Conservation (phyloP, 306 rosid genomes). For the Pyrus pyrifolia region DNA sequence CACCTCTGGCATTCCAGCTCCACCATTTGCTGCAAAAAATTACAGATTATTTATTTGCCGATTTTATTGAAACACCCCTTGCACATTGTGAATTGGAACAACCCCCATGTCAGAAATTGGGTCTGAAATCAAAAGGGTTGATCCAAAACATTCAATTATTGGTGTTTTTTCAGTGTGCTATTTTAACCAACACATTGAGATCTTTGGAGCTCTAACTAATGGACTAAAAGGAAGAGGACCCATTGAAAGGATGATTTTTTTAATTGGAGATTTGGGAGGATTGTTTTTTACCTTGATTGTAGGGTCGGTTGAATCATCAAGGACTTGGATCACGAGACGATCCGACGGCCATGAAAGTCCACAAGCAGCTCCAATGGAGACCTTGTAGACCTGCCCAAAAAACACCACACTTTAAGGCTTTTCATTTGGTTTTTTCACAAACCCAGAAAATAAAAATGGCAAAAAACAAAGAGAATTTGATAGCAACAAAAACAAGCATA, state of each 20-base stretch:
- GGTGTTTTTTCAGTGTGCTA: neutral
- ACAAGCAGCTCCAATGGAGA: constrained; percentile 98
- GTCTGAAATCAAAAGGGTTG: neutral
- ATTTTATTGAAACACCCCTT: neutral
- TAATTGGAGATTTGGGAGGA: neutral
- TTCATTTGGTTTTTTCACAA: neutral
- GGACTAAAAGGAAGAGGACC: neutral
- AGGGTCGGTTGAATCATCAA: constrained; percentile 94
- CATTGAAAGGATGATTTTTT: neutral
- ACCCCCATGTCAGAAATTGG: constrained; percentile 12
- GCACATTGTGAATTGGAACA: neutral
- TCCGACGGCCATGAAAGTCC: constrained; percentile 95
- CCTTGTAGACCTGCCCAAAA: constrained; percentile 68
- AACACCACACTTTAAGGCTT: constrained; percentile 4
- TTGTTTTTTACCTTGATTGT: constrained; percentile 51
- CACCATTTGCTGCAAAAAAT: constrained; percentile 74
- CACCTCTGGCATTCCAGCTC: constrained; percentile 90
- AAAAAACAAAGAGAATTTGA: neutral
- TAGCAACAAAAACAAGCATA: neutral
- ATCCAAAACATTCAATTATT: neutral
- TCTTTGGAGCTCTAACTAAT: neutral
- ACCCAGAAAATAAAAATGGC: neutral
- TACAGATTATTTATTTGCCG: neutral
- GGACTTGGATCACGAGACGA: constrained; percentile 95
- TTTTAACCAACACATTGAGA: neutral